phyloP scores from a whole-genome alignment of 805 yeast species.

The Starmerella vitae region DNA sequence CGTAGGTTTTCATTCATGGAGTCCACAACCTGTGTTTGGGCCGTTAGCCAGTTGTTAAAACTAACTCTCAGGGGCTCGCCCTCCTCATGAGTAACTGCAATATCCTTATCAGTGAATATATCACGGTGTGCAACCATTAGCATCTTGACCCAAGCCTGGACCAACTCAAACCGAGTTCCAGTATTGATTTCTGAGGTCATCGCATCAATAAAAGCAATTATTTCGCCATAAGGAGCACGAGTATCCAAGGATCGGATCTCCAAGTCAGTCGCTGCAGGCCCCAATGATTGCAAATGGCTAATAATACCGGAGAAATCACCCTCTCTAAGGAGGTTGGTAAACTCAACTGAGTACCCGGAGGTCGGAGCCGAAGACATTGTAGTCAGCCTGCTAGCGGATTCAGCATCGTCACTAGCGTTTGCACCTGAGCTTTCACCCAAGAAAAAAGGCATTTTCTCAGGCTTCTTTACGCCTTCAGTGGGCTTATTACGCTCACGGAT shows the following conservation, averaged over 20 bases:
- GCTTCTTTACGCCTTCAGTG: constrained; percentile 70
- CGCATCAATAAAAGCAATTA: constrained; percentile 53
- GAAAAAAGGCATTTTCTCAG: constrained; percentile 73
- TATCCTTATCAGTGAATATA: constrained; percentile 32
- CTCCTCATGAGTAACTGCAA: neutral
- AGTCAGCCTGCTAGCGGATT: constrained; percentile 2
- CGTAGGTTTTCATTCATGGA: constrained; percentile 55
- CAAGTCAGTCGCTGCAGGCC: constrained; percentile 71
- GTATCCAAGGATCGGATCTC: constrained; percentile 68
- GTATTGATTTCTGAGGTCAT: constrained; percentile 42
- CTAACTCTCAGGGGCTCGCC: constrained; percentile 30
- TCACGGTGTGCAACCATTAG: constrained; percentile 74
- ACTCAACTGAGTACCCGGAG: constrained; percentile 16
- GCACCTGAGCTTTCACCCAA: constrained; percentile 31
- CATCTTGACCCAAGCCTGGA: constrained; percentile 67
- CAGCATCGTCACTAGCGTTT: constrained; percentile 7
- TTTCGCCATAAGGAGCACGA: constrained; percentile 53
- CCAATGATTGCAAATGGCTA: constrained; percentile 38
- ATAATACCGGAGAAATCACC: constrained; percentile 39
- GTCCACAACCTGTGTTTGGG: constrained; percentile 32
- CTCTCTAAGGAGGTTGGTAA: constrained; percentile 11
- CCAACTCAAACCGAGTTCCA: constrained; percentile 57
- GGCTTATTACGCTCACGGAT: constrained; percentile 85
- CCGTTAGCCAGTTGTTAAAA: constrained; percentile 37
- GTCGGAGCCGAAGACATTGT: constrained; percentile 3